phyloP scores from a whole-genome alignment of 352 stramenopile species.

The Phytopythium oedochilum region DNA sequence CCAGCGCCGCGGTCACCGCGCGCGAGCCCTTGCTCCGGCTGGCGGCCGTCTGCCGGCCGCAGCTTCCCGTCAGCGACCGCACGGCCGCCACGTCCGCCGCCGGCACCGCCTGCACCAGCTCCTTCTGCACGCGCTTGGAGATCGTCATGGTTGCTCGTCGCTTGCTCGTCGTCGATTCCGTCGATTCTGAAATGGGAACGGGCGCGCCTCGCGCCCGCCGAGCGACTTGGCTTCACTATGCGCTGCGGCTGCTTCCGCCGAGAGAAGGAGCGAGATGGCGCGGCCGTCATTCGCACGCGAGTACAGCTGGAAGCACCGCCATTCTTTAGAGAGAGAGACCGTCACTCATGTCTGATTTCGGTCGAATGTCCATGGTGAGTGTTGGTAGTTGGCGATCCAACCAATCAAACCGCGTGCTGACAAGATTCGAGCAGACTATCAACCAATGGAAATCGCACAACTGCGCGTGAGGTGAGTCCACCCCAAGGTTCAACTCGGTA shows the following conservation, averaged over 20 bases:
- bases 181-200: constrained; percentile 15
- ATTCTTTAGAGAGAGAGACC: no score
- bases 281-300: no score
- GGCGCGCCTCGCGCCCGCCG: background rate
- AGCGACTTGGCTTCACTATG: background rate
- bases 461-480: background rate
- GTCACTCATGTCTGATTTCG: background rate
- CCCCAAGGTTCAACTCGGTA: constrained; percentile 4
- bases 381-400: background rate
- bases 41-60: constrained; percentile 2
- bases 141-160: constrained; percentile 29
- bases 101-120: constrained; percentile 37
- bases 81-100: constrained; percentile 22
- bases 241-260: background rate
- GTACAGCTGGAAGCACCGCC: no score
- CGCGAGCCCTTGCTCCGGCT: constrained; percentile 8
- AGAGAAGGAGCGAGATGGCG: background rate
- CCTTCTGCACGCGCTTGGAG: constrained; percentile 53
- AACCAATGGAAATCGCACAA: background rate
- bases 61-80: constrained; percentile 13
- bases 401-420: background rate
- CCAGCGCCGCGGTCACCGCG: constrained; percentile 11
- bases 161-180: background rate
- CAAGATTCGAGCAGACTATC: background rate
- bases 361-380: background rate